A percentile compares a stretch with the other conserved stretches of the same genome.
Conservation (phyloP, 2,329 filamentous ascomycete species). For the Atkinsonella texensis region DNA sequence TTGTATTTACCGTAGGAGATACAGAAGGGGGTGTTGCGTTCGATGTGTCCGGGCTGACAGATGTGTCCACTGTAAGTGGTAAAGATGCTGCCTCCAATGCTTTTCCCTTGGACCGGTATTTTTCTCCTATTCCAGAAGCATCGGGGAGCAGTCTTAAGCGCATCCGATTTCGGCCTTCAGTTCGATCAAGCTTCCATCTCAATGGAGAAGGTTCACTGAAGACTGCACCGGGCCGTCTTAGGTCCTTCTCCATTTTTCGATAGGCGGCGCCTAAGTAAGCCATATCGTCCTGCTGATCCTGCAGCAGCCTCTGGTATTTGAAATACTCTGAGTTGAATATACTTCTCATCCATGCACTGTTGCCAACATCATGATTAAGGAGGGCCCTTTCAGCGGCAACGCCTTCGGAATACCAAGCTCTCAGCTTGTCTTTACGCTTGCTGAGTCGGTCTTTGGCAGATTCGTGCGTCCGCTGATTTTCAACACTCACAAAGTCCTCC, state of each 20-base stretch:
- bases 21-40: conserved; percentile 8
- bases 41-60: conserved; percentile 12
- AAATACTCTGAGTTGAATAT: conserved; percentile 86
- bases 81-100: conserved; percentile 30
- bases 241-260: conserved; percentile 63
- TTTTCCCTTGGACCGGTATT: conserved; percentile 77
- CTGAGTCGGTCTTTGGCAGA: conserved; percentile 56
- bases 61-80: conserved; percentile 22
- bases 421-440: conserved; percentile 73
- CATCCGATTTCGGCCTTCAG: conserved; percentile 93
- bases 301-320: conserved; percentile 77
- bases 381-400: conserved; percentile 57
- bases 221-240: conserved; percentile 69
- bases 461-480: conserved; percentile 72
- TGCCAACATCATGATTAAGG: conserved; percentile 73
- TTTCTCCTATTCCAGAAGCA: conserved; percentile 51
- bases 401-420: conserved; percentile 64
- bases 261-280: conserved; percentile 66
- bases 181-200: conserved; percentile 91
- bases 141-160: conserved; percentile 78
- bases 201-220: conserved; percentile 52
- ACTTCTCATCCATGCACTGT: conserved; percentile 87
- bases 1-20: conserved; percentile 11
- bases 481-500: conserved; percentile 74
- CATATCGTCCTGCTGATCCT: conserved; percentile 89